A percentile compares a stretch with the other conserved stretches of the same genome.
These are phyloP conservation scores for Citrus trifoliata DNA, from an alignment of 345 rosid genomes.

Conservation along the genomic window DNA sequence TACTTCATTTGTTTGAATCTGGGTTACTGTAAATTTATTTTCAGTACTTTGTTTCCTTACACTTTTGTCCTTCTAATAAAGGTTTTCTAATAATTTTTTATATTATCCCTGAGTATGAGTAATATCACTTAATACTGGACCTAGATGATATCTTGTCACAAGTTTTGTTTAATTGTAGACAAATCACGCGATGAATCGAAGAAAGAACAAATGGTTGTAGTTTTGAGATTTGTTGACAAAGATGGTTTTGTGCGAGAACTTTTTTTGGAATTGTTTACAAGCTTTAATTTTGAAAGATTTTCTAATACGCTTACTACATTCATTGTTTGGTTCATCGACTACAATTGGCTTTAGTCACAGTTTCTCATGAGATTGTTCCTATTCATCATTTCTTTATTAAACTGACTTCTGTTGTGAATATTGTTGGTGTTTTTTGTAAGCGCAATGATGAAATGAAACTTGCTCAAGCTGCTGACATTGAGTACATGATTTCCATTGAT, in stretches of 20 bases:
- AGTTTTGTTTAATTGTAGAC: no score
- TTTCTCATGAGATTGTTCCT: neutral
- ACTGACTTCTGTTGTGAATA: neutral
- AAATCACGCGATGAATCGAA: no score
- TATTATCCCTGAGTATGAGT: no score
- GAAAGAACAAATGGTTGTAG: no score
- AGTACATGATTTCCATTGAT: neutral
- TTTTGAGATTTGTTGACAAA: no score
- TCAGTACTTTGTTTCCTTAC: no score
- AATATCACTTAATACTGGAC: neutral
- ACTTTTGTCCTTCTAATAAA: no score
- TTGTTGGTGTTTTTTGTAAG: neutral
- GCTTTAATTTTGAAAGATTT: neutral
- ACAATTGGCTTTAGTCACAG: constrained; percentile 7
- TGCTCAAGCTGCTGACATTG: neutral
- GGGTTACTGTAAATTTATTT: no score
- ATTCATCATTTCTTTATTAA: neutral
- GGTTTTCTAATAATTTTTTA: no score
- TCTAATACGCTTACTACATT: neutral
- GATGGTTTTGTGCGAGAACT: no score
- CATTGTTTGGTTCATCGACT: constrained; percentile 3
- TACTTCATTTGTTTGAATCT: no score
- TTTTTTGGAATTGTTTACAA: neutral
- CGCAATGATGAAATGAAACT: neutral
- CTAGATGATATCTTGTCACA: no score